A percentile compares a stretch with the other conserved stretches of the same genome.
Conservation (phyloP, 257 asterid species). For the Plantago ovata region DNA sequence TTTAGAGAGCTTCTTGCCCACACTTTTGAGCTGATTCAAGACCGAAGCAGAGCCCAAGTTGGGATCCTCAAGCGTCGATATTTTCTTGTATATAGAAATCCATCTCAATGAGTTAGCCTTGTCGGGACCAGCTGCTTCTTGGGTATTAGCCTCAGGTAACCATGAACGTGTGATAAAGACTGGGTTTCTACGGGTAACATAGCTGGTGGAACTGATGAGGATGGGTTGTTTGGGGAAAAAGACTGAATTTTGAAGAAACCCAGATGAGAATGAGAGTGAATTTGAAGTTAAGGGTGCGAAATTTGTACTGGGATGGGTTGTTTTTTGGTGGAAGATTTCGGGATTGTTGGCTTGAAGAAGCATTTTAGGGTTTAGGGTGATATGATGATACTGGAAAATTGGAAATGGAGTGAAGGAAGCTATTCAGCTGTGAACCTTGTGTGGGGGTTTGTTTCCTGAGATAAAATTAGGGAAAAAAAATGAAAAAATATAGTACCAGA, state of each 20-base stretch:
- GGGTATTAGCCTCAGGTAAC: constrained; percentile 46
- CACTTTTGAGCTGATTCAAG: constrained; percentile 68
- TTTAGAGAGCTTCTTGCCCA: constrained; percentile 52
- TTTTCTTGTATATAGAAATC: constrained; percentile 57
- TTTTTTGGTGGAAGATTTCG: constrained; percentile 27
- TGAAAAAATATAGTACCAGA: no score
- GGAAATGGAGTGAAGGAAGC: background rate
- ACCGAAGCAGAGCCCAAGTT: constrained; percentile 52
- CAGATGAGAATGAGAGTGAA: constrained; percentile 47
- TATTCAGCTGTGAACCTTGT: background rate
- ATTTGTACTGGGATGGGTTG: constrained; percentile 14
- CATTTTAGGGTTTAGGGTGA: constrained; percentile 52
- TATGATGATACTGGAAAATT: background rate
- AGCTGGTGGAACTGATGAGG: constrained; percentile 21
- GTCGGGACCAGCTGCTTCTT: constrained; percentile 65
- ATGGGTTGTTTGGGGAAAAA: constrained; percentile 30
- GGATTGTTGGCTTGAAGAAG: constrained; percentile 55
- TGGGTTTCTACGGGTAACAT: constrained; percentile 27
- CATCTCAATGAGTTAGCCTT: constrained; percentile 53
- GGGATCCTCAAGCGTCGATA: constrained; percentile 46
- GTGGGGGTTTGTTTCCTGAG: background rate
- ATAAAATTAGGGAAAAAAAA: no score
- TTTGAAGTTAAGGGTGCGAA: constrained; percentile 28
- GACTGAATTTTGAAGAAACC: constrained; percentile 35
- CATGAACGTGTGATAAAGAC: constrained; percentile 45